These are phyloP conservation scores for Candida verbasci DNA, from an alignment of 805 yeast genomes.

Conservation along the genomic window DNA sequence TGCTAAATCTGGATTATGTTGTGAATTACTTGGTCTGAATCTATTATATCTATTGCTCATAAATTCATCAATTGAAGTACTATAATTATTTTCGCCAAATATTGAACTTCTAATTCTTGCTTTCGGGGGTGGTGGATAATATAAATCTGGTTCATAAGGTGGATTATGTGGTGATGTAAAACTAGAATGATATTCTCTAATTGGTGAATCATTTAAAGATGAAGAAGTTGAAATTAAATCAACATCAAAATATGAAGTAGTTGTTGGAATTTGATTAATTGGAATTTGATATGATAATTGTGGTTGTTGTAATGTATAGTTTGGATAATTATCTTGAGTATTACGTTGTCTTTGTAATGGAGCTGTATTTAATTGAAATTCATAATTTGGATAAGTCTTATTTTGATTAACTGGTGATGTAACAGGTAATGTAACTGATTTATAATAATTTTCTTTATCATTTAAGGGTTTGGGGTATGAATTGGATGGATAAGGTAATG, in stretches of 20 bases:
- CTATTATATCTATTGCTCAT: conserved; percentile 28
- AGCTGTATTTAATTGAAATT: background rate
- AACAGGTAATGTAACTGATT: conserved; percentile 5
- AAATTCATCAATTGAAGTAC: conserved; percentile 16
- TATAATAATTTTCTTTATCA: background rate
- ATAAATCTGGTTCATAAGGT: conserved; percentile 13
- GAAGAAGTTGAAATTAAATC: background rate
- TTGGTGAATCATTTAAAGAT: background rate
- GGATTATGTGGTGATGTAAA: conserved; percentile 18
- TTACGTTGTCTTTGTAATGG: background rate
- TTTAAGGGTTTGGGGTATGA: background rate
- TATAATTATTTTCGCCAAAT: background rate
- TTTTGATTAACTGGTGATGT: conserved; percentile 4
- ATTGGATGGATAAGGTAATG: background rate
- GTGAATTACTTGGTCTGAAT: conserved; percentile 31
- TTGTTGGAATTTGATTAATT: background rate
- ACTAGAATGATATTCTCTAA: background rate
- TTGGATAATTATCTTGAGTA: no score
- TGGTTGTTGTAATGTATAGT: no score
- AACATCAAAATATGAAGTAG: conserved; percentile 1
- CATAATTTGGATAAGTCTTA: background rate
- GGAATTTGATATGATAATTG: background rate
- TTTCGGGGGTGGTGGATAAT: background rate
- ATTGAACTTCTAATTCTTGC: background rate
- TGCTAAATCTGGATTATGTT: conserved; percentile 22